phyloP scores from a whole-genome alignment of 2,329 filamentous ascomycete species.

The Trichoderma harzianum region DNA sequence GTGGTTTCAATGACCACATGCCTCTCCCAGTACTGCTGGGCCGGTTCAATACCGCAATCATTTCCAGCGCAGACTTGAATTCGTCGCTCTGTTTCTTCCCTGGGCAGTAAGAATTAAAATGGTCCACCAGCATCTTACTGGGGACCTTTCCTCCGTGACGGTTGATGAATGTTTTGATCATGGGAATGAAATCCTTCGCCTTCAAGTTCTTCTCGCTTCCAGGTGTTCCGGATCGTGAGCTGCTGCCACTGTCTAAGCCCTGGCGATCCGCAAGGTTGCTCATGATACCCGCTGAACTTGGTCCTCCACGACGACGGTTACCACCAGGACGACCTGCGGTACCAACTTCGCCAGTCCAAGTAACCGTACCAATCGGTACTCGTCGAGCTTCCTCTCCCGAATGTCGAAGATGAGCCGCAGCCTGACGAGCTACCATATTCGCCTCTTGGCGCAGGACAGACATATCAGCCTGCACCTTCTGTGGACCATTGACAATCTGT shows the following conservation, averaged over 20 bases:
- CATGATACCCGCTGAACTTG: slow-evolving; percentile 53
- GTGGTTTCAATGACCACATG: slow-evolving; percentile 50
- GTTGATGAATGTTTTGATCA: slow-evolving; percentile 77
- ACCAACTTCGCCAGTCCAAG: slow-evolving; percentile 88
- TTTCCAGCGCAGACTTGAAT: slow-evolving; percentile 77
- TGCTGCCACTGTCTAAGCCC: slow-evolving; percentile 43
- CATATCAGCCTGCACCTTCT: slow-evolving; percentile 68
- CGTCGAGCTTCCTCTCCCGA: slow-evolving; percentile 69
- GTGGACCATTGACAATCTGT: slow-evolving; percentile 76
- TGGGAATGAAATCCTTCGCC: slow-evolving; percentile 61
- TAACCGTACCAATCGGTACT: slow-evolving; percentile 79
- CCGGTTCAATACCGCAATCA: slow-evolving; percentile 69
- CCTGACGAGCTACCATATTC: slow-evolving; percentile 71
- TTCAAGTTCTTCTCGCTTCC: slow-evolving; percentile 39
- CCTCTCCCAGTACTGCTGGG: slow-evolving; percentile 49
- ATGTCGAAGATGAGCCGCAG: slow-evolving; percentile 70
- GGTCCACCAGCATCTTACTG: slow-evolving; percentile 82
- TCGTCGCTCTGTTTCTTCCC: slow-evolving; percentile 65
- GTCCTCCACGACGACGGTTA: slow-evolving; percentile 49
- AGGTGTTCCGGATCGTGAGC: slow-evolving; percentile 47
- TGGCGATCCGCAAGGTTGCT: slow-evolving; percentile 57
- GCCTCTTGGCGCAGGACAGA: slow-evolving; percentile 80
- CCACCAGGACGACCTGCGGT: slow-evolving; percentile 67
- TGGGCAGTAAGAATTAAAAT: slow-evolving; percentile 77
- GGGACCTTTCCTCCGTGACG: slow-evolving; percentile 74